Conservation (phyloP, 2,329 filamentous ascomycete genomes). For the Beauveria sp. region DNA sequence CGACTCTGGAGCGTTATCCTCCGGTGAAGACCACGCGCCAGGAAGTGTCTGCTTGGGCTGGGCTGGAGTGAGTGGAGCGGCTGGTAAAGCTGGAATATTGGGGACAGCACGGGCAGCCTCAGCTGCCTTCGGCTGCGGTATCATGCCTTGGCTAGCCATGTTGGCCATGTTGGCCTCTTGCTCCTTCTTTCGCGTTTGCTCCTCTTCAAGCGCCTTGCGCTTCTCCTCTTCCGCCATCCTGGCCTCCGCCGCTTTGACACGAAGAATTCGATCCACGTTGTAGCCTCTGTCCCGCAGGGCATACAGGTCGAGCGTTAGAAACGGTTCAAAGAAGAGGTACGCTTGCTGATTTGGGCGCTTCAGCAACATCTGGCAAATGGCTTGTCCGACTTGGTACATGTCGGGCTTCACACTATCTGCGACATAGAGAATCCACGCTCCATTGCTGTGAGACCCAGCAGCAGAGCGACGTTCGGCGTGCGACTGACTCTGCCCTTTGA, state of each 20-base stretch:
- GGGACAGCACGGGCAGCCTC: constrained; percentile 32
- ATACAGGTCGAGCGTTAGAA: constrained; percentile 76
- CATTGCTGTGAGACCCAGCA: constrained; percentile 48
- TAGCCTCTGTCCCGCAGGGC: constrained; percentile 82
- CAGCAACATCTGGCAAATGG: constrained; percentile 73
- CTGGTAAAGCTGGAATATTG: constrained; percentile 33
- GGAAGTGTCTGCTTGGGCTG: constrained; percentile 52
- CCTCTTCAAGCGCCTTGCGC: constrained; percentile 64
- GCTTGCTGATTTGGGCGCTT: constrained; percentile 80
- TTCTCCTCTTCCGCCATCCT: constrained; percentile 78
- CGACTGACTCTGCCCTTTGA: constrained; percentile 61
- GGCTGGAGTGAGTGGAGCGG: constrained; percentile 34
- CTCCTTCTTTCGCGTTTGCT: constrained; percentile 59
- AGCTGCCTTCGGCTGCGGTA: constrained; percentile 18
- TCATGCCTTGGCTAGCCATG: constrained; percentile 20
- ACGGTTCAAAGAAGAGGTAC: constrained; percentile 82
- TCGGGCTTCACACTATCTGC: constrained; percentile 62
- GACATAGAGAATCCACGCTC: constrained; percentile 66
- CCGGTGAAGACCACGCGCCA: constrained; percentile 65
- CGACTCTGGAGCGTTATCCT: constrained; percentile 30
- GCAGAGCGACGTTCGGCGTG: constrained; percentile 71
- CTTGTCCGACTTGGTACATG: constrained; percentile 86
- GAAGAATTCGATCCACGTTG: constrained; percentile 90
- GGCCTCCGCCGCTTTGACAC: constrained; percentile 79
- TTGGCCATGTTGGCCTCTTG: constrained; percentile 35